Evolutionary conservation across 306 rosid genomes (phyloP), one percentile per base, ranked within the genome.

Genomic region (Ormosia semicastrata): DNA sequence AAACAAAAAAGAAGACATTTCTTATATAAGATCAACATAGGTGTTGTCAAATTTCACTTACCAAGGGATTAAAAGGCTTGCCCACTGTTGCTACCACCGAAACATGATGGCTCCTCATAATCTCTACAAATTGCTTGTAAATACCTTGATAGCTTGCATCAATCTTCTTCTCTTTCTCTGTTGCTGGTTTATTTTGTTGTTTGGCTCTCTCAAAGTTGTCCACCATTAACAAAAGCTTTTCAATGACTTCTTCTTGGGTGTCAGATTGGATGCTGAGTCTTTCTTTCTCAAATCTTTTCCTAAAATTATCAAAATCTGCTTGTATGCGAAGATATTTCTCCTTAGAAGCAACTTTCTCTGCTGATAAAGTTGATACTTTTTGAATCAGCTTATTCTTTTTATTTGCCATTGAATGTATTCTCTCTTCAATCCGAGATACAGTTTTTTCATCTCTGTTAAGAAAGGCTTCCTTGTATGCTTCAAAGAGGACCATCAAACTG

Each of bases 231-330:
- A 95, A 30, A 74, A 95, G 96, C 52, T 89, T 89, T 86, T 84
- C 94, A 73, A 92, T 76, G 33, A 93, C 86, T 73, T 91, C 92
- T 69, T 81, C 88, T 82, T 90, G 97, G 30, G 97, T 92, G 3
- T 92, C 79, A 7, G 83, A 82, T 86, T 89, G 89, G 60, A 87
- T 82, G 0, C 58, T 82, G 53, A 79, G 85, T 74, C 82, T 86
- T 36, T 92, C 97, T 85, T 93, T 95, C 68, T 93, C 98, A 11
- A 78, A 13, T 85, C 85, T 88, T 88, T 92, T 95, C 80, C 98
- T 90, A 54, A 89, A 95, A 82, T 95, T 95, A 66, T 95, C 98
- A 90, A 95, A 93, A 83, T 95, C 97, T 18, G 99, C 98, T 79
- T 95, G 99, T 43, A 93, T 69, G 7, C 98, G 93, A 46, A 92